These are phyloP conservation scores for Mucor indicus DNA, from an alignment of 371 early-diverging fungal species.

Conservation along the genomic window DNA sequence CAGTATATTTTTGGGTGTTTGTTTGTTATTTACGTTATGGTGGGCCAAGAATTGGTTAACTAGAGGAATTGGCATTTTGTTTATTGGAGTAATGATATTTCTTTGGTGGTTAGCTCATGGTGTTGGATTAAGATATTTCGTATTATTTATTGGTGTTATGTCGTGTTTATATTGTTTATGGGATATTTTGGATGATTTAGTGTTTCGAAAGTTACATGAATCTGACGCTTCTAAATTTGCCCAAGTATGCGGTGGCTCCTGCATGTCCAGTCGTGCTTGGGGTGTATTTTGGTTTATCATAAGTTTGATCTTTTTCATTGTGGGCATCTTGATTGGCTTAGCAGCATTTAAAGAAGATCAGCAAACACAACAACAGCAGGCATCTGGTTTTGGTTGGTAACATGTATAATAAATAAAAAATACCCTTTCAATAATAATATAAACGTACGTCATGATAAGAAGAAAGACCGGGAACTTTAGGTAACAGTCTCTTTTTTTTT, in stretches of 20 bases:
- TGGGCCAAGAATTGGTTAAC: slow-evolving; percentile 91
- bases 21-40: slow-evolving; percentile 71
- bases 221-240: slow-evolving; percentile 93
- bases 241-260: slow-evolving; percentile 72
- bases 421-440: no score
- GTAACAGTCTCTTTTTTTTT: no score
- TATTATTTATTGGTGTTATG: slow-evolving; percentile 93
- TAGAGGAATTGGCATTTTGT: slow-evolving; percentile 75
- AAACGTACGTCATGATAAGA: no score
- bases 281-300: slow-evolving; percentile 89
- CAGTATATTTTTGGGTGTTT: slow-evolving; percentile 74
- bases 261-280: slow-evolving; percentile 81
- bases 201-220: slow-evolving; percentile 85
- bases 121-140: slow-evolving; percentile 78
- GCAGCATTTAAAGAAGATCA: slow-evolving; percentile 68
- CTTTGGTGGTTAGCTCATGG: slow-evolving; percentile 83
- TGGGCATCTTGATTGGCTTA: slow-evolving; percentile 77
- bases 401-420: no score
- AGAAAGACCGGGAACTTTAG: no score
- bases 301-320: slow-evolving; percentile 74
- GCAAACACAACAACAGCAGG: slow-evolving; percentile 28
- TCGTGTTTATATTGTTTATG: slow-evolving; percentile 85
- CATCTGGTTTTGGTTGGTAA: slow-evolving; percentile 32
- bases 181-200: slow-evolving; percentile 94
- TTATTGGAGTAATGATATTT: slow-evolving; percentile 77